Conservation (phyloP, 1,139 yeast genomes). For the Saccharomyces hybrid region DNA sequence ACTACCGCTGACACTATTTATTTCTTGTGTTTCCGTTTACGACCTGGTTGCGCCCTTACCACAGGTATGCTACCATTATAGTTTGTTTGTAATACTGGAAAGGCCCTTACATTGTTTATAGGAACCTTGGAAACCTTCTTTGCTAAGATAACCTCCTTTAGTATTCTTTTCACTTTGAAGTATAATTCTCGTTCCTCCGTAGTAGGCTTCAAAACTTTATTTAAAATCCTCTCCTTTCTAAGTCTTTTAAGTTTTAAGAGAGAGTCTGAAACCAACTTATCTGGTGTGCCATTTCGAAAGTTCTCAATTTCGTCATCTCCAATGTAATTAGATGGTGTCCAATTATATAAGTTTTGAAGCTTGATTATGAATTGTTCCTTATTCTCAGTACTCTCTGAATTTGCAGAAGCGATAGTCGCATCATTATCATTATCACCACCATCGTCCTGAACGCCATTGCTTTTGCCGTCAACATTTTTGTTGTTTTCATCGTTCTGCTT, state of each 20-base stretch:
- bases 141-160: conserved; percentile 39
- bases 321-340: conserved; percentile 48
- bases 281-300: conserved; percentile 41
- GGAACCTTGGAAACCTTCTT: conserved; percentile 24
- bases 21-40: conserved; percentile 32
- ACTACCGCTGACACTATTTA: conserved; percentile 13
- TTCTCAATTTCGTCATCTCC: conserved; percentile 49
- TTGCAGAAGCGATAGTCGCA: conserved; percentile 22
- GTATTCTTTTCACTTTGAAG: conserved; percentile 42
- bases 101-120: conserved; percentile 24
- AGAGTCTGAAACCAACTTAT: conserved; percentile 48
- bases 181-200: conserved; percentile 45
- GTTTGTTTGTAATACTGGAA: conserved; percentile 69
- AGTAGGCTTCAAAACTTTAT: conserved; percentile 37
- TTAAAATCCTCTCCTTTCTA: conserved; percentile 50
- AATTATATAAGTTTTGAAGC: conserved; percentile 43
- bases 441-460: not conserved
- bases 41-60: conserved; percentile 32
- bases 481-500: conserved; percentile 10
- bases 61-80: conserved; percentile 81
- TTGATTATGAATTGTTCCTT: conserved; percentile 38
- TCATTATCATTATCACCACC: conserved; percentile 9
- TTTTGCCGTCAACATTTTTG: conserved; percentile 6
- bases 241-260: conserved; percentile 53
- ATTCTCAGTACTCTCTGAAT: conserved; percentile 10